Conservation (phyloP, 1,284 basidiomycete genomes). For the Boletus subluridellus region DNA sequence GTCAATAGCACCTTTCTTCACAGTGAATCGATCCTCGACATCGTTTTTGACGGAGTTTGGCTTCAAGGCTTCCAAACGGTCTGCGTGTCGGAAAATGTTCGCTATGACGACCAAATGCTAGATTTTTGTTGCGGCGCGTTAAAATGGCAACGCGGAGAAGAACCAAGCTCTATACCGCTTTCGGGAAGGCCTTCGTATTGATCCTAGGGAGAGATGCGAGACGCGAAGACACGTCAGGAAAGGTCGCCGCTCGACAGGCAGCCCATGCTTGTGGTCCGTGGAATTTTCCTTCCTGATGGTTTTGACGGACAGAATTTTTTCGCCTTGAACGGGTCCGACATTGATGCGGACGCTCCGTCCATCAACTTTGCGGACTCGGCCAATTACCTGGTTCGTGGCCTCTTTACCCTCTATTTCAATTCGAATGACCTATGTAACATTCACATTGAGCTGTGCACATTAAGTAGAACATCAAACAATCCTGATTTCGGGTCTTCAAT, state of each 20-base stretch:
- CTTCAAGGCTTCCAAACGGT: constrained; percentile 39
- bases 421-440: too few species aligned
- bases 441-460: too few species aligned
- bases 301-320: too few species aligned
- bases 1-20: constrained; percentile 29
- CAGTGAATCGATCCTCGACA: constrained; percentile 29
- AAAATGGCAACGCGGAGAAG: not conserved
- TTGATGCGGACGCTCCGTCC: too few species aligned
- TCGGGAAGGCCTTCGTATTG: constrained; percentile 17
- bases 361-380: too few species aligned
- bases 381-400: too few species aligned
- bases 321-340: too few species aligned
- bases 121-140: constrained; percentile 8
- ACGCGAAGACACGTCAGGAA: constrained; percentile 19
- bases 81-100: constrained; percentile 40
- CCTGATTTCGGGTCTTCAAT: not conserved
- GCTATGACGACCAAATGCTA: constrained; percentile 39
- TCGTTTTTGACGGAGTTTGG: constrained; percentile 44
- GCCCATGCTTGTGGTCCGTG: constrained; percentile 33
- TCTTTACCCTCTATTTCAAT: too few species aligned
- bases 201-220: constrained; percentile 21
- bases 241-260: constrained; percentile 34
- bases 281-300: too few species aligned
- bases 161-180: constrained; percentile 11
- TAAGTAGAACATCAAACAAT: too few species aligned